Conservation (phyloP, 2,329 filamentous ascomycete species). For the Colletotrichum neosansevieriae region DNA sequence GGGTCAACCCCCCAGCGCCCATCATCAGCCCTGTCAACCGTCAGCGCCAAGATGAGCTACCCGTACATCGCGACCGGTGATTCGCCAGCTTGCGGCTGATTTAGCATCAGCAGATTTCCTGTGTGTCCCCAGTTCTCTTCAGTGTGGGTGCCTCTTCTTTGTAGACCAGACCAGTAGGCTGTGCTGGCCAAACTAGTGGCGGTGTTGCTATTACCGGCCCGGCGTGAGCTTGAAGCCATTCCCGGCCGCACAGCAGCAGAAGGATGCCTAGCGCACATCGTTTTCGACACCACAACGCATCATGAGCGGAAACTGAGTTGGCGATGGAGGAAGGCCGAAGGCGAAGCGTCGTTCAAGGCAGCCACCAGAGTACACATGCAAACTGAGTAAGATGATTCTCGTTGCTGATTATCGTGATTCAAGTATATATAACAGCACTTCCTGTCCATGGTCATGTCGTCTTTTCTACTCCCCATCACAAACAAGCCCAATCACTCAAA, state of each 20-base stretch:
- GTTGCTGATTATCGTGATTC: neutral
- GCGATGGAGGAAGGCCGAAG: neutral
- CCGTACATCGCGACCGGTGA: neutral
- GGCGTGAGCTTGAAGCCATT: slow-evolving; percentile 8
- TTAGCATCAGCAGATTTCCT: neutral
- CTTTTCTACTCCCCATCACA: slow-evolving; percentile 8
- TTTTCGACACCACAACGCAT: neutral
- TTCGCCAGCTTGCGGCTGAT: neutral
- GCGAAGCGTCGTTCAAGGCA: neutral
- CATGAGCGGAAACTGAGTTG: neutral
- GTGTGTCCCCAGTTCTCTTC: neutral
- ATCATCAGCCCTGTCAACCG: neutral
- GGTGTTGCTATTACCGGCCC: slow-evolving; percentile 4
- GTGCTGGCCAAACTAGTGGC: neutral
- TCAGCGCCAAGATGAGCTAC: slow-evolving; percentile 11
- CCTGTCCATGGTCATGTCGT: too few relatives aligned
- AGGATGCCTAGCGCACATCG: slow-evolving; percentile 1
- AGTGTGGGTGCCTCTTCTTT: neutral
- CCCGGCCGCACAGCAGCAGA: neutral
- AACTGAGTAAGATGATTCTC: too few relatives aligned
- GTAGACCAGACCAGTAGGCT: neutral
- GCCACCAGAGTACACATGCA: neutral
- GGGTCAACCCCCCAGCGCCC: slow-evolving; percentile 3
- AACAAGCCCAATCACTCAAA: neutral
- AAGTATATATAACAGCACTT: neutral